Percentiles rank a stretch among this genome's conserved stretches.
These are phyloP conservation scores for Suhomyces atakaporum DNA, from an alignment of 1,139 yeast species.

Conservation along the genomic window DNA sequence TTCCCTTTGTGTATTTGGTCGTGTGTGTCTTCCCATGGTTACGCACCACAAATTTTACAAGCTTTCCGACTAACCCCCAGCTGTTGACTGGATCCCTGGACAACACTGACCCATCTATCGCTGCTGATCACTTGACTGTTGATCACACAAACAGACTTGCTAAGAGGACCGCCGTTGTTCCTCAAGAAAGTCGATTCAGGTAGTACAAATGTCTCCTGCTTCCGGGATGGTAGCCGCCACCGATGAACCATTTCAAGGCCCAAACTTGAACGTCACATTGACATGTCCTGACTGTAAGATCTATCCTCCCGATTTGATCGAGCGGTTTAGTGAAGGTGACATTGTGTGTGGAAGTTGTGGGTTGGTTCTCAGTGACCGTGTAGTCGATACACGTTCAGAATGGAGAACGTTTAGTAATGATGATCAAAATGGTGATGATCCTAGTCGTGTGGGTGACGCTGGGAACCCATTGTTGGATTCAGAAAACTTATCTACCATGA, in stretches of 20 bases:
- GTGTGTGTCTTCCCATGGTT: too few relatives aligned
- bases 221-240: slow-evolving; percentile 10
- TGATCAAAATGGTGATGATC: slow-evolving; percentile 97
- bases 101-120: neutral
- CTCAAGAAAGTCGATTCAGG: neutral
- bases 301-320: slow-evolving; percentile 93
- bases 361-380: slow-evolving; percentile 84
- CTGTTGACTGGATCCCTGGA: slow-evolving; percentile 3
- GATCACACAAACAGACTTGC: slow-evolving; percentile 2
- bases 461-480: slow-evolving; percentile 93
- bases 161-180: neutral
- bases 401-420: slow-evolving; percentile 98
- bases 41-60: too few relatives aligned
- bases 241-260: slow-evolving; percentile 47
- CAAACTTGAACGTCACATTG: slow-evolving; percentile 82
- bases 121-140: slow-evolving; percentile 8
- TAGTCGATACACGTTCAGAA: slow-evolving; percentile 94
- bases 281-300: slow-evolving; percentile 96
- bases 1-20: too few relatives aligned
- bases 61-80: too few relatives aligned
- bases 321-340: slow-evolving; percentile 95
- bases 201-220: slow-evolving; percentile 6
- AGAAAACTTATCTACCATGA: slow-evolving; percentile 89
- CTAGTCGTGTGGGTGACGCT: slow-evolving; percentile 99
- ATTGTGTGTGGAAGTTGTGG: slow-evolving; percentile 98